Percentiles rank a stretch among this genome's conserved stretches.
phyloP scores from a whole-genome alignment of 2,329 filamentous ascomycete genomes.

The Davidsoniella neocaledoniae region DNA sequence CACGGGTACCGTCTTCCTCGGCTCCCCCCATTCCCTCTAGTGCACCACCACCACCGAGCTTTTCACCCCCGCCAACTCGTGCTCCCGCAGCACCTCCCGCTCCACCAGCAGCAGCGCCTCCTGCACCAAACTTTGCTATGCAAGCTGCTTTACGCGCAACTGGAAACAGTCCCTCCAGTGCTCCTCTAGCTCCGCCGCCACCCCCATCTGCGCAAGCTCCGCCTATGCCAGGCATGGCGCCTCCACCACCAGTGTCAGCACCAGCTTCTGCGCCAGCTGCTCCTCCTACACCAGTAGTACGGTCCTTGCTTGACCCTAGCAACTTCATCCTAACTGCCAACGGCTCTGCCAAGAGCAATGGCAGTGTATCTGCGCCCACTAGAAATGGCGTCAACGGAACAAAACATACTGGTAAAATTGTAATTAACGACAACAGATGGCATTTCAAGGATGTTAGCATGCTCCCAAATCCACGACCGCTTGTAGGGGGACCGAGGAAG shows the following conservation, averaged over 20 bases:
- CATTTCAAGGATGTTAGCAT: conserved; percentile 69
- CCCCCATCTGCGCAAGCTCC: conserved; percentile 24
- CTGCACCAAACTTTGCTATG: conserved; percentile 9
- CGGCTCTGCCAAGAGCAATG: conserved; percentile 32
- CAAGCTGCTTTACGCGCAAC: conserved; percentile 10
- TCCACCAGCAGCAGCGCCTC: not conserved
- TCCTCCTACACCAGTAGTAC: conserved; percentile 24
- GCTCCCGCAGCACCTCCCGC: conserved; percentile 1
- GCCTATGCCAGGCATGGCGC: conserved; percentile 24
- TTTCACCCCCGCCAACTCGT: conserved; percentile 16
- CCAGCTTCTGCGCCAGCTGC: conserved; percentile 22
- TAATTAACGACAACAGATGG: conserved; percentile 67
- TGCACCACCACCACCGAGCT: conserved; percentile 26
- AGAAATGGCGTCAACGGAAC: conserved; percentile 17
- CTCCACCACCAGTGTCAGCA: conserved; percentile 18
- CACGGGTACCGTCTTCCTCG: conserved; percentile 21
- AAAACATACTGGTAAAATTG: conserved; percentile 23
- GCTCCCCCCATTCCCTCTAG: conserved; percentile 25
- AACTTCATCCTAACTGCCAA: conserved; percentile 57
- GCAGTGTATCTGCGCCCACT: conserved; percentile 23
- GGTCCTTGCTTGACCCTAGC: conserved; percentile 55
- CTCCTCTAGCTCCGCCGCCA: conserved; percentile 23
- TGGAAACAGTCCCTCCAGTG: conserved; percentile 17
- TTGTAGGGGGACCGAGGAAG: conserved; percentile 53
- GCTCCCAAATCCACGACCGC: conserved; percentile 73